Evolutionary conservation across 345 rosid genomes (phyloP).

Genomic region (Cardiospermum halicacabum): DNA sequence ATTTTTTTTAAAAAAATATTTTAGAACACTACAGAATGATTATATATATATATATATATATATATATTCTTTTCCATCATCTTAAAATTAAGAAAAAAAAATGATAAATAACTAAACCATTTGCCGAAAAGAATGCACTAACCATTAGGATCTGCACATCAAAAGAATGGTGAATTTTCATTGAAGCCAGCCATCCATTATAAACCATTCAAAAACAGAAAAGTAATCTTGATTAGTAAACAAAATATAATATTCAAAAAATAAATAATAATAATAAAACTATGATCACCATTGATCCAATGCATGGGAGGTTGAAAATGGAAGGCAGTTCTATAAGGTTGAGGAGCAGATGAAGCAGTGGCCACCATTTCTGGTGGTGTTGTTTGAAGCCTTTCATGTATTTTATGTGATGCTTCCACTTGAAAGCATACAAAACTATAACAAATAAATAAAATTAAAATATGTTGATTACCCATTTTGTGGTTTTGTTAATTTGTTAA

Average conservation of each 20-base stretch:
- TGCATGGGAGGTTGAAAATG: constrained; percentile 70
- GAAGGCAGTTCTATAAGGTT: constrained; percentile 60
- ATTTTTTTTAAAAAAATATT: too few species aligned
- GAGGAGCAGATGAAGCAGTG: constrained; percentile 19
- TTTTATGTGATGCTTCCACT: constrained; percentile 46
- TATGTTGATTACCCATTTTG: too few species aligned
- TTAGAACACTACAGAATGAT: too few species aligned
- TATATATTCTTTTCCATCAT: not conserved
- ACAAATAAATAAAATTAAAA: constrained; percentile 11
- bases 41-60: too few species aligned
- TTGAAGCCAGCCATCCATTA: constrained; percentile 8
- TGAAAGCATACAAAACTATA: constrained; percentile 32
- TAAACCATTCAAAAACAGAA: constrained; percentile 4
- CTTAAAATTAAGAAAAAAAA: not conserved
- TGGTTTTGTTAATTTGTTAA: too few species aligned
- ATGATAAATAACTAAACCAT: not conserved
- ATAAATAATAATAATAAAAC: not conserved
- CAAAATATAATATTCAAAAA: not conserved
- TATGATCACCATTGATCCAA: constrained; percentile 58
- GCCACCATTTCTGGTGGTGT: too few species aligned
- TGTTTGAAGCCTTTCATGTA: constrained; percentile 22
- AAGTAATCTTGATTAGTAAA: not conserved
- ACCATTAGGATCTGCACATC: constrained; percentile 70
- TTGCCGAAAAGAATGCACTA: constrained; percentile 15
- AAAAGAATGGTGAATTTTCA: constrained; percentile 9